Percentiles rank a stretch among this genome's conserved stretches.
Conservation (phyloP, 352 stramenopile species). For the Globisporangium cystogenes region DNA sequence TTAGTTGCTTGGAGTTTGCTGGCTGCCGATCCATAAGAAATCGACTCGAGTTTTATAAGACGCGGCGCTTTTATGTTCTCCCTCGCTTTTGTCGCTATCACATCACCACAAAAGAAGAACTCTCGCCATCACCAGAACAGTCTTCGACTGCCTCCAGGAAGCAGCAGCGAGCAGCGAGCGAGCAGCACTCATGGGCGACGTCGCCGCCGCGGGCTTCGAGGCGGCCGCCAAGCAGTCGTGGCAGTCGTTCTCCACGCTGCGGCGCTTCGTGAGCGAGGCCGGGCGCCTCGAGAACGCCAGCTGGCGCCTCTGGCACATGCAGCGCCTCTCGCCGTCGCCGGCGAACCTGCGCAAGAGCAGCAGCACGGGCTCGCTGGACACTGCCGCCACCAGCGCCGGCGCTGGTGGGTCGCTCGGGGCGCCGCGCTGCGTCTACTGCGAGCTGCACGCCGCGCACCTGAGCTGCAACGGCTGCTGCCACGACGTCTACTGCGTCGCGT, state of each 20-base stretch:
- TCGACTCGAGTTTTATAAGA: too few species aligned
- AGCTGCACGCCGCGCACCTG: slow-evolving; percentile 57
- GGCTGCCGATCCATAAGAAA: too few species aligned
- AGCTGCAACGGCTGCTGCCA: slow-evolving; percentile 84
- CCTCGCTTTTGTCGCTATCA: too few species aligned
- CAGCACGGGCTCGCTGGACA: slow-evolving; percentile 7
- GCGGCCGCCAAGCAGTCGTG: slow-evolving; percentile 75
- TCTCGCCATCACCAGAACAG: too few species aligned
- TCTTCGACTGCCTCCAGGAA: too few species aligned
- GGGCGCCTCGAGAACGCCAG: slow-evolving; percentile 78
- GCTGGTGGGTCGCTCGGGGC: slow-evolving; percentile 4
- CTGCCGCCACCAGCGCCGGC: neutral
- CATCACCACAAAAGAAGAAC: too few species aligned
- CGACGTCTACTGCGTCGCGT: slow-evolving; percentile 81
- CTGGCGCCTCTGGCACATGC: slow-evolving; percentile 81
- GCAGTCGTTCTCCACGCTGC: slow-evolving; percentile 87
- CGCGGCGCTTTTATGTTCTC: too few species aligned
- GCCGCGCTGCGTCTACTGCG: slow-evolving; percentile 70
- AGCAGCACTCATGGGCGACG: too few species aligned
- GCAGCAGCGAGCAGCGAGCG: too few species aligned
- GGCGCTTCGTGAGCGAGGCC: slow-evolving; percentile 79
- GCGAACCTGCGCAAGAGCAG: slow-evolving; percentile 3
- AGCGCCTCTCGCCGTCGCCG: slow-evolving; percentile 11
- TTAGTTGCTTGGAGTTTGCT: too few species aligned
- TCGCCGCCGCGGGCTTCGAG: slow-evolving; percentile 52